phyloP scores from a whole-genome alignment of 176 grass and related monocot species.

The Hyparrhenia diplandra region DNA sequence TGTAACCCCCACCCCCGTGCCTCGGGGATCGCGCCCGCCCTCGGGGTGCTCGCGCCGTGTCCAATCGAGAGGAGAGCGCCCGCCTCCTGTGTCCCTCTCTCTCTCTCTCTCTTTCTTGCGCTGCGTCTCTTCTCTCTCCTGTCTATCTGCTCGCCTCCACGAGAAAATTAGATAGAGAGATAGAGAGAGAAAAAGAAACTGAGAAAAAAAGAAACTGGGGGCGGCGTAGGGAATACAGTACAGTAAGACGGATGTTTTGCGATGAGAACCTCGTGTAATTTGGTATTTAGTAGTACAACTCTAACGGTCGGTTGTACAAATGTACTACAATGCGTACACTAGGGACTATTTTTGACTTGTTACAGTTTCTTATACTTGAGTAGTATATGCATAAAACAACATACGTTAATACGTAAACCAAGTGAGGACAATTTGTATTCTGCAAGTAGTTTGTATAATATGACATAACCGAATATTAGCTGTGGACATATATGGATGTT shows the following conservation, averaged over 20 bases:
- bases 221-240: background rate
- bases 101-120: background rate
- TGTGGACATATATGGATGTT: no score
- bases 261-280: background rate
- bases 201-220: background rate
- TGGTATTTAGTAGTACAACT: background rate
- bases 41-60: slow-evolving; percentile 27
- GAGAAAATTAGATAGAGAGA: slow-evolving; percentile 31
- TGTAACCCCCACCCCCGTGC: background rate
- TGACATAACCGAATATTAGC: no score
- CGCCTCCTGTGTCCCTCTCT: background rate
- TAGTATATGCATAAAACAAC: no score
- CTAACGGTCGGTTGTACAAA: background rate
- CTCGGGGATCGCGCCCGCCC: slow-evolving; percentile 6
- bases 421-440: no score
- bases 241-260: slow-evolving; percentile 5
- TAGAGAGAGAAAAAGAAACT: background rate
- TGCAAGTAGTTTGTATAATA: no score
- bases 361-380: no score
- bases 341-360: no score
- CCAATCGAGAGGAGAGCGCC: slow-evolving; percentile 20
- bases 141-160: slow-evolving; percentile 51
- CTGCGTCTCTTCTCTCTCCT: slow-evolving; percentile 21
- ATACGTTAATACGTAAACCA: no score
- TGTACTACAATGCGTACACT: no score